Evolutionary conservation across 2,329 filamentous ascomycete genomes (phyloP).

Genomic region (Pseudogymnoascus sp.): DNA sequence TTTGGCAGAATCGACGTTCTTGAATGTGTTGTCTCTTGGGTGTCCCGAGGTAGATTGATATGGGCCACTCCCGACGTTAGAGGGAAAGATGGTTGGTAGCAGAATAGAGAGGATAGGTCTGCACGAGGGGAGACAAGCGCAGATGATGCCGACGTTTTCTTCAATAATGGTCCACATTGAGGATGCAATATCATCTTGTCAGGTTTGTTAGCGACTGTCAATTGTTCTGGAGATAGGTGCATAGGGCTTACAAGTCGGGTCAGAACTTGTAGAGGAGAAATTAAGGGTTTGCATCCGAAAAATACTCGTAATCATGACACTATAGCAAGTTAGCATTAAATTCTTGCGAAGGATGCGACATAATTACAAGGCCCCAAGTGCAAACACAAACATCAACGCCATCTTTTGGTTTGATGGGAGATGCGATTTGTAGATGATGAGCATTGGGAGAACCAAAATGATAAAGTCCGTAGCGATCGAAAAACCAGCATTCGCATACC

Average conservation of each 20-base stretch:
- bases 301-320: slow-evolving; percentile 26
- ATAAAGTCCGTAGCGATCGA: slow-evolving; percentile 30
- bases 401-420: slow-evolving; percentile 34
- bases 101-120: slow-evolving; percentile 24
- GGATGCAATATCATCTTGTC: slow-evolving; percentile 21
- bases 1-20: slow-evolving; percentile 10
- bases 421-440: slow-evolving; percentile 25
- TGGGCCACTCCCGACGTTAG: background rate
- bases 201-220: background rate
- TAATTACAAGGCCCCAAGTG: slow-evolving; percentile 29
- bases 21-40: slow-evolving; percentile 5
- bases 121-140: slow-evolving; percentile 32
- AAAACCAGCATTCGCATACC: slow-evolving; percentile 39
- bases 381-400: slow-evolving; percentile 36
- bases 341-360: background rate
- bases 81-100: slow-evolving; percentile 19
- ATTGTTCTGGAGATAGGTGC: background rate
- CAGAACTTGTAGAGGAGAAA: slow-evolving; percentile 13
- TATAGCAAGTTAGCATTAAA: slow-evolving; percentile 10
- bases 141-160: slow-evolving; percentile 30
- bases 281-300: slow-evolving; percentile 29
- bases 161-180: slow-evolving; percentile 33
- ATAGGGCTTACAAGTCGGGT: slow-evolving; percentile 15
- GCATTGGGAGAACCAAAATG: slow-evolving; percentile 29
- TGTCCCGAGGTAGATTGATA: background rate